Conservation (phyloP, 2,329 filamentous ascomycete species). For the Monosporascus sp. region DNA sequence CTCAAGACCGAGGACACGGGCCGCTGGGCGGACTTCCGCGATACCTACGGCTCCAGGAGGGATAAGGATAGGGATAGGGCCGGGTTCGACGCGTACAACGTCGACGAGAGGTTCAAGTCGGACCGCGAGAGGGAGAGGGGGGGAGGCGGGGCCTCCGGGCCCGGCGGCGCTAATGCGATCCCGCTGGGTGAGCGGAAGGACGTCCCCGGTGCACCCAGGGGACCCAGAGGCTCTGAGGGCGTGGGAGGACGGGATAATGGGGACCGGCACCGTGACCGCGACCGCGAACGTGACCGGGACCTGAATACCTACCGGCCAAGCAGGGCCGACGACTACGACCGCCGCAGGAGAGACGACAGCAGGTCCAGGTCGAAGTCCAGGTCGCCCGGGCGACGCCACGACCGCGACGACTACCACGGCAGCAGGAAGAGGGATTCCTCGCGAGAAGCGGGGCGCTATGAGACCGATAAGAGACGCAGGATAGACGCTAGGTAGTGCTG, state of each 20-base stretch:
- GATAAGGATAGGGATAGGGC: slow-evolving; percentile 30
- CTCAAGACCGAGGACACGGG: slow-evolving; percentile 88
- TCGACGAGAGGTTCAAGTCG: slow-evolving; percentile 63
- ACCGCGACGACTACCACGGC: slow-evolving; percentile 39
- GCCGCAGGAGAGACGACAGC: slow-evolving; percentile 22
- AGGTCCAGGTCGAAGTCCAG: slow-evolving; percentile 44
- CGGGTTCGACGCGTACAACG: slow-evolving; percentile 36
- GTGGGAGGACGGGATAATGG: slow-evolving; percentile 16
- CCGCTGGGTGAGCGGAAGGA: slow-evolving; percentile 59
- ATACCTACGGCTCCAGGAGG: slow-evolving; percentile 26
- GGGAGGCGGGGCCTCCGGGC: slow-evolving; percentile 33
- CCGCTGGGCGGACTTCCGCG: slow-evolving; percentile 66
- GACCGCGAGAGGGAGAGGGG: slow-evolving; percentile 47
- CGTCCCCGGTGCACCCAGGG: slow-evolving; percentile 26
- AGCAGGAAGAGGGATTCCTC: slow-evolving; percentile 55
- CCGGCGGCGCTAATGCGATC: slow-evolving; percentile 62
- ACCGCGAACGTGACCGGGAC: slow-evolving; percentile 24
- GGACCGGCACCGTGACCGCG: slow-evolving; percentile 18
- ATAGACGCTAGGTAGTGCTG: slow-evolving; percentile 38
- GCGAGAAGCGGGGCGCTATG: slow-evolving; percentile 47
- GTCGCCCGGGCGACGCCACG: slow-evolving; percentile 42
- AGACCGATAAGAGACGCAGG: slow-evolving; percentile 55
- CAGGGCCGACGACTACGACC: slow-evolving; percentile 28
- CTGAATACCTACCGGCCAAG: slow-evolving; percentile 24
- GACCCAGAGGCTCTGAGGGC: slow-evolving; percentile 33